Evolutionary conservation across 1,139 yeast genomes (phyloP), one percentile per base, ranked within the genome.

Genomic region (Nakaseomyces delphensis): DNA sequence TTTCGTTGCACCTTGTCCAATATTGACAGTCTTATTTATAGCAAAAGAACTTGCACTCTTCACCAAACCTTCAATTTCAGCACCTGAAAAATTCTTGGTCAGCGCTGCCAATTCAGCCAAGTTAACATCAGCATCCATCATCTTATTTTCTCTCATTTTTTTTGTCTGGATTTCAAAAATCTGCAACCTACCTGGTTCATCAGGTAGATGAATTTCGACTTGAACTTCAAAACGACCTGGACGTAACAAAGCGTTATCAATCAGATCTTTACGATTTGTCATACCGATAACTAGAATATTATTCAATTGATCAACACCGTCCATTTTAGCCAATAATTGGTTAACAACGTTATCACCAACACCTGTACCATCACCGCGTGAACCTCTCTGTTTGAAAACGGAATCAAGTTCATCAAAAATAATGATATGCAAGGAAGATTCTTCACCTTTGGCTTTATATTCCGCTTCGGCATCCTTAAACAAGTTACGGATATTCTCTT

Each of bases 141-240:
- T 77, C 38, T 80, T 75, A 59, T 83, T 87, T 43, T 81, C 86
- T 49, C 77, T 76, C 93, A 93, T 86, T 56, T 84, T 84, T 51
- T 83, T 81, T 4, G 98, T 87, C 63, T 91, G 97, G 54, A 91
- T 91, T 57, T 80, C 80, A 54, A 93, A 76, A 58, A 91, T 91
- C 65, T 91, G 98, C 43, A 74, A 68, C 64, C 99, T 77, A 48
- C 99, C 99, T 48, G 74, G 73, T 65, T 87, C 96, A 63, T 91
- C 97, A 4, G 99, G 98, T 47, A 91, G 71, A 39, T 95, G 84
- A 51, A 91, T 91, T 68, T 91, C 98, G 47, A 93, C 85, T 66
- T 91, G 98, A 41, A 91, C 95, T 66, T 91, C 98, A 57, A 91
- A 89, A 69, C 99, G 83, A 62, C 99, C 99, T 1, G 99, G 98